Conservation (phyloP, 2,329 filamentous ascomycete genomes). For the Amphichorda felina region DNA sequence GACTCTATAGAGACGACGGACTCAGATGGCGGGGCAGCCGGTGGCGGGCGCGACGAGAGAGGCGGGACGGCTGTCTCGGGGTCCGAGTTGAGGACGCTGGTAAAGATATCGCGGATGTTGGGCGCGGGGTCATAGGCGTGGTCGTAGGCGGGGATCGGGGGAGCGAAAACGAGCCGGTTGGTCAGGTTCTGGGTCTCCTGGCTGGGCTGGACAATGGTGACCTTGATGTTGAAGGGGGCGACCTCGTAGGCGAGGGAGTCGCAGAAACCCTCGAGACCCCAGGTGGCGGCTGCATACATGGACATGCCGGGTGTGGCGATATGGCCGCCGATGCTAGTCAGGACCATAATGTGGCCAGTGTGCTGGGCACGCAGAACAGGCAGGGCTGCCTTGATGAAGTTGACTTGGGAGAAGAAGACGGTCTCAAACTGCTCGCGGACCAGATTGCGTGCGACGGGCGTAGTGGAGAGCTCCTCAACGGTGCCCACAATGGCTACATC, state of each 20-base stretch:
- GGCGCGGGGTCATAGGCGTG: conserved; percentile 47
- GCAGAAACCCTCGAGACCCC: conserved; percentile 93
- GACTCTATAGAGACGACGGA: conserved; percentile 12
- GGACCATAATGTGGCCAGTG: conserved; percentile 79
- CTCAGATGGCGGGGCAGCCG: not conserved
- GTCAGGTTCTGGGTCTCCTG: conserved; percentile 84
- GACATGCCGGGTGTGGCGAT: conserved; percentile 85
- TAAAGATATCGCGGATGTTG: conserved; percentile 71
- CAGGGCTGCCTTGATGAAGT: conserved; percentile 82
- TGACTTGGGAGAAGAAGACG: conserved; percentile 92
- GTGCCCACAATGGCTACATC: conserved; percentile 68
- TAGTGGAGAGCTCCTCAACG: conserved; percentile 78
- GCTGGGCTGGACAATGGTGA: conserved; percentile 91
- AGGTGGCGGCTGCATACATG: conserved; percentile 84
- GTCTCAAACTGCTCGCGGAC: conserved; percentile 87
- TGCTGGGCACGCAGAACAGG: conserved; percentile 69
- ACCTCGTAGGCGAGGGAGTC: conserved; percentile 94
- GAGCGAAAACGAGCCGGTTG: conserved; percentile 76
- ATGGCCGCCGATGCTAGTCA: conserved; percentile 85
- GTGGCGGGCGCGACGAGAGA: conserved; percentile 7
- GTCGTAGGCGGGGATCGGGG: conserved; percentile 49
- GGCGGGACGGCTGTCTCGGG: conserved; percentile 45
- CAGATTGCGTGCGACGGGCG: conserved; percentile 59
- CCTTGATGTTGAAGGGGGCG: conserved; percentile 90
- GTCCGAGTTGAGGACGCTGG: conserved; percentile 65